phyloP scores from a whole-genome alignment of 2,329 filamentous ascomycete species.

The Epichloe scottii region DNA sequence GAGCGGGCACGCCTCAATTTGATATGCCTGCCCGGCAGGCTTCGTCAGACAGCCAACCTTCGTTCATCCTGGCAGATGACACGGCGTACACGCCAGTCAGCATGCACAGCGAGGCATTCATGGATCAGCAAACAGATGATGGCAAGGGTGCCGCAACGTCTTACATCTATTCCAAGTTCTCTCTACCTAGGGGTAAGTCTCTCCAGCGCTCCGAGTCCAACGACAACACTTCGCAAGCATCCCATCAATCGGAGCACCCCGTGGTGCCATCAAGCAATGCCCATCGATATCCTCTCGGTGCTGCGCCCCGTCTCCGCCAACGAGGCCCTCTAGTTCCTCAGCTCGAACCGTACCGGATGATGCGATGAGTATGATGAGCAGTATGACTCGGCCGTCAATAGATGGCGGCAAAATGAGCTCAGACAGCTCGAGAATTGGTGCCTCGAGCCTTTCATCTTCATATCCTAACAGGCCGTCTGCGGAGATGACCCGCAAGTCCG shows the following conservation, averaged over 20 bases:
- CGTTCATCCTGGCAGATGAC: constrained; percentile 51
- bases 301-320: constrained; percentile 51
- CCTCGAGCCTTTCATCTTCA: constrained; percentile 30
- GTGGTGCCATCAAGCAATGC: constrained; percentile 26
- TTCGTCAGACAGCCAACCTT: constrained; percentile 55
- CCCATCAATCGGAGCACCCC: constrained; percentile 54
- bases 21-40: constrained; percentile 49
- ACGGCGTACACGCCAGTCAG: constrained; percentile 57
- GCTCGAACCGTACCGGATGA: constrained; percentile 27
- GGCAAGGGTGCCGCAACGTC: constrained; percentile 46
- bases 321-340: constrained; percentile 45
- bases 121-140: constrained; percentile 37
- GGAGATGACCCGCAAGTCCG: constrained; percentile 31
- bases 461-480: constrained; percentile 33
- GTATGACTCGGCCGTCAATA: constrained; percentile 31
- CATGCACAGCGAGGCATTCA: constrained; percentile 58
- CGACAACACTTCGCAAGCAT: constrained; percentile 36
- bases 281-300: constrained; percentile 29
- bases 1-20: constrained; percentile 47
- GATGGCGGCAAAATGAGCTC: constrained; percentile 39
- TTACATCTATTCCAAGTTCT: constrained; percentile 78
- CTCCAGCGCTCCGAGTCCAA: constrained; percentile 56
- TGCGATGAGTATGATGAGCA: constrained; percentile 16
- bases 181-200: constrained; percentile 68
- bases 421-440: constrained; percentile 27